Base-by-base conservation (phyloP, 2,329 filamentous ascomycete species). In the Chalaropsis ovoidea region DNA sequence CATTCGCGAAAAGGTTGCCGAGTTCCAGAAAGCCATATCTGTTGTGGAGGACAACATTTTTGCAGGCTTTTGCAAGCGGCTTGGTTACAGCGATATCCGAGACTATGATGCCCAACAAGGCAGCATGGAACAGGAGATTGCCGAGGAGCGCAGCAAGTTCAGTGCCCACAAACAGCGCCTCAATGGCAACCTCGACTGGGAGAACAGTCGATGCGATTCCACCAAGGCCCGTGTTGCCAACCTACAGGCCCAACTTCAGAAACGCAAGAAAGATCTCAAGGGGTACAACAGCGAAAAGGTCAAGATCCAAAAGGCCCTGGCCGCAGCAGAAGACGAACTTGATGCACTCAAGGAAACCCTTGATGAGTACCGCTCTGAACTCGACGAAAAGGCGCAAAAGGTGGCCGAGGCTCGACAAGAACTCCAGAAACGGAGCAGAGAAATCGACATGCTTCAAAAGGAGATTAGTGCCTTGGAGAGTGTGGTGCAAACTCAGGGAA, bases 91-190 rank as follows among this genome's bases (percentile, higher is more conserved):
- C 67, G 87, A 95, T 71, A 95, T 99, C 69, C 89, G 93, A 67
- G 89, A 90, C 67, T 99, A 97, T 72, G 91, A 97, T 73, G 88
- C 88, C 31, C 92, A 95, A 70, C 94, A 97, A 76, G 93, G 94
- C 61, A 91, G 88, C 52, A 79, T 95, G 61, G 92, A 97, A 75
- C 90, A 96, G 74, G 90, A 97, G 73, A 89, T 89, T 56, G 86
- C 87, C 0, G 86, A 94, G 75, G 92, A 92, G 78, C 90, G 90
- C 69, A 86, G 89, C 64, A 86, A 92, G 70, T 97, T 96, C 71
- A 88, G 87, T 65, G 86, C 88, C 3, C 94, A 99, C 73, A 88
- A 86, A 72, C 86, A 90, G 71, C 85, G 86, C 52, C 78, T 96
- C 39, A 82, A 88, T 68, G 83, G 77, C 70, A 79, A 79, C 61